Base-by-base conservation (phyloP, 2,329 filamentous ascomycete genomes). In the Alternaria triticina region DNA sequence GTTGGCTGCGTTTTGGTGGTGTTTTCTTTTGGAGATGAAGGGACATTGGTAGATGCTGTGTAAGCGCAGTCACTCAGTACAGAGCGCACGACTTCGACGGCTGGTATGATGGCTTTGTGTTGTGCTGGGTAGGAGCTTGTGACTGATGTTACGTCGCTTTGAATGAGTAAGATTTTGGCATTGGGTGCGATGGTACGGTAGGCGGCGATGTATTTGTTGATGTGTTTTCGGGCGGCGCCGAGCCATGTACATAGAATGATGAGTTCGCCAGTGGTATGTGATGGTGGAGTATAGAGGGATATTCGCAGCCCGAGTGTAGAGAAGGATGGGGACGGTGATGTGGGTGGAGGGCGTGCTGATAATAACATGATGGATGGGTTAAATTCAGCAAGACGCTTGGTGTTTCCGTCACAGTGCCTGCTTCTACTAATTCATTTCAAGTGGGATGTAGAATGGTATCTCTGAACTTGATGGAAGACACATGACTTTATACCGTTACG, bases 181-280 rank as follows among this genome's bases (percentile, higher is more conserved):
- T 15, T 11, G 1, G 70, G 70, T 13, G 55, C 58, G 17, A 69
- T 36, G 4, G 22, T 44, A 2, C 10, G 57, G 63, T 73, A 67
- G 13, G 43, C 15, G 0, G 17, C 23, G 6, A 59, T 54, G 57
- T 73, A 73, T 55, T 74, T 74, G 5, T 61, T 57, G 6, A 74
- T 71, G 28, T 73, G 61, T 13, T 69, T 68, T 15, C 44, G 25
- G 3, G n/a, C 57, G 0, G 68, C 71, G 4, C 66, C 71, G 23
- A 71, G 56, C 71, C 68, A 73, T 17, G 67, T 68, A 11, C 55
- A 64, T 7, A 72, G 52, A 20, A 73, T 52, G 10, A 73, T 30
- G 10, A 73, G 67, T 28, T 67, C 15, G 45, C 65, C 60, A 6
- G 43, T 3, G 11, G 30, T 22, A 20, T 57, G 46, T 13, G 57